phyloP scores from a whole-genome alignment of 192 early-diverging fungal species.

The Podila clonocystis region DNA sequence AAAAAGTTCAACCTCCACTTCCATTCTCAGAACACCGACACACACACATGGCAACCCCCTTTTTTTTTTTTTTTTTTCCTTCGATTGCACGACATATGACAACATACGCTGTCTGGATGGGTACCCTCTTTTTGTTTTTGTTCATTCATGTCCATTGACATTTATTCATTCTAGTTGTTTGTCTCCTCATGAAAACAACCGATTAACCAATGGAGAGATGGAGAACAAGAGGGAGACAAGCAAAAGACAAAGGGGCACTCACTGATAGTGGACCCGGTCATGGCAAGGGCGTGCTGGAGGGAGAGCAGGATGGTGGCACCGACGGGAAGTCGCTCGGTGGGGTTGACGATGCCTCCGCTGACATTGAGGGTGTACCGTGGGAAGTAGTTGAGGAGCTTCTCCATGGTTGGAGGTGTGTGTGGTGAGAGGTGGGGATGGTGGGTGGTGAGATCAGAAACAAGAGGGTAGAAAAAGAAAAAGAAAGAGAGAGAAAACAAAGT shows the following conservation, averaged over 20 bases:
- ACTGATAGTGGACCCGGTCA: conserved; percentile 69
- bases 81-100: no score
- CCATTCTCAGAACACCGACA: no score
- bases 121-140: no score
- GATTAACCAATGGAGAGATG: no score
- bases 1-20: neutral
- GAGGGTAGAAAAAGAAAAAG: neutral
- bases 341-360: conserved; percentile 40
- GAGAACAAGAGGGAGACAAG: no score
- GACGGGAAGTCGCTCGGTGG: conserved; percentile 53
- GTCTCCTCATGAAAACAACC: no score
- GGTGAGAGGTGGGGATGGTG: neutral
- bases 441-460: neutral
- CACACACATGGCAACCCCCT: no score
- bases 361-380: conserved; percentile 45
- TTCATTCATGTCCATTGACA: no score
- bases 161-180: no score
- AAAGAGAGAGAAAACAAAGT: neutral
- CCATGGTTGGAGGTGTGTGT: neutral
- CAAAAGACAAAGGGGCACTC: neutral
- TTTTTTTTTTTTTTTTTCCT: no score
- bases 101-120: no score
- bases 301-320: conserved; percentile 53
- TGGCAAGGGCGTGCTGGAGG: conserved; percentile 64
- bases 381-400: conserved; percentile 41